Conservation (phyloP, 495 filamentous ascomycete species). For the Penicillium arizonense region DNA sequence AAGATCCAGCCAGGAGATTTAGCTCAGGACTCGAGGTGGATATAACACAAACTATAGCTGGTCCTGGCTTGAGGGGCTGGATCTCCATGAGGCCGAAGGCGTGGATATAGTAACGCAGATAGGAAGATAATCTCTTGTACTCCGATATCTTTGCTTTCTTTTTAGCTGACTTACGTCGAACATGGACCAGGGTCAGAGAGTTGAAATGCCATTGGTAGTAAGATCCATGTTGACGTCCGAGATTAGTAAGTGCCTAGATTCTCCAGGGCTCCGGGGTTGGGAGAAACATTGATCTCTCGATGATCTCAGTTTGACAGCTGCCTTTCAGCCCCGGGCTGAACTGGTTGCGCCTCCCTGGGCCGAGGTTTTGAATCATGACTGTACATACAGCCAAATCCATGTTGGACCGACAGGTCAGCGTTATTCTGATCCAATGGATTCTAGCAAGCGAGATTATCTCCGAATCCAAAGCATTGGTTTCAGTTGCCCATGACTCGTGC, state of each 20-base stretch:
- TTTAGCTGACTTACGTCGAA: not conserved
- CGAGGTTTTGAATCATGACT: conserved; percentile 7
- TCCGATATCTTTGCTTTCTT: not conserved
- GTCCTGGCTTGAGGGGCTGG: not conserved
- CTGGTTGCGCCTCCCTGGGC: not conserved
- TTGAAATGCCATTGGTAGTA: not conserved
- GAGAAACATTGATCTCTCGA: not conserved
- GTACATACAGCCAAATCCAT: conserved; percentile 2
- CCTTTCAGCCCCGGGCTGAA: conserved; percentile 2
- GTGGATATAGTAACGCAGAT: not conserved
- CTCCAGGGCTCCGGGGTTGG: not conserved
- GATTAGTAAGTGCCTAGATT: not conserved
- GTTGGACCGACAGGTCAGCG: conserved; percentile 1
- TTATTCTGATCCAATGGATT: not conserved
- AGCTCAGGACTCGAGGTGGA: not conserved
- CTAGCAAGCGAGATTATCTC: not conserved
- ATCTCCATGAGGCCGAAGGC: conserved; percentile 3
- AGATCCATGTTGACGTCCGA: not conserved
- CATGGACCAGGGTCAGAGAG: not conserved
- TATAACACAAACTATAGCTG: conserved; percentile 1
- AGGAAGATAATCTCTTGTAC: not conserved
- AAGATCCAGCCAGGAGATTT: not conserved
- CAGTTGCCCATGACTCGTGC: not conserved
- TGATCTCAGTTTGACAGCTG: not conserved
- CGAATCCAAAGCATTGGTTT: not conserved